Conservation (phyloP, 768 basidiomycete species). For the Calocera cornea region DNA sequence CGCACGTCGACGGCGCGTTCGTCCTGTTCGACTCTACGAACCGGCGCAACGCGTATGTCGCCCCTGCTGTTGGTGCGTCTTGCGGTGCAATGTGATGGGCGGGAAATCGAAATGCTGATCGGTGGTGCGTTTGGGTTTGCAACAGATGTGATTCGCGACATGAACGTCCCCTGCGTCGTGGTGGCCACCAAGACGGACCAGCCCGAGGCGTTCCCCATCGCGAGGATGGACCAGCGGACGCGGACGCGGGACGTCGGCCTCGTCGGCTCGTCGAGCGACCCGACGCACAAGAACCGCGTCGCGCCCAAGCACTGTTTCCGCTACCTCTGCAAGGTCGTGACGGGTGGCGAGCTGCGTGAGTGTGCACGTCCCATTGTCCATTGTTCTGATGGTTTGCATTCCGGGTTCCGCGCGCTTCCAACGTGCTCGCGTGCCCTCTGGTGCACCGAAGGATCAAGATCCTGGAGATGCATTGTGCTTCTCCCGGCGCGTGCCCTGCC, state of each 20-base stretch:
- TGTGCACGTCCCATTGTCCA: neutral
- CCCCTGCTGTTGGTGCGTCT: neutral
- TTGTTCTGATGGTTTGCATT: neutral
- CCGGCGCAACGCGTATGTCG: neutral
- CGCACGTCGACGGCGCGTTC: neutral
- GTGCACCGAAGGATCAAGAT: neutral
- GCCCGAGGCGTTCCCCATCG: neutral
- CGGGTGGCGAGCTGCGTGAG: neutral
- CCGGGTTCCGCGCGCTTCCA: neutral
- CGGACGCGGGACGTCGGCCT: conserved; percentile 2
- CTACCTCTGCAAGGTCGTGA: neutral
- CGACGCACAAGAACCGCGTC: neutral
- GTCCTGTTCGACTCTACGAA: neutral
- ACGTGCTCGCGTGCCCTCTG: neutral
- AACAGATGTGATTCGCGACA: neutral
- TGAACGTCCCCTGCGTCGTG: neutral
- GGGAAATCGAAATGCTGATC: too few species aligned
- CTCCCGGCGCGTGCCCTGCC: too few species aligned
- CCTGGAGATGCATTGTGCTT: too few species aligned
- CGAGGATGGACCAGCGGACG: neutral
- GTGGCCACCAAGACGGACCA: neutral
- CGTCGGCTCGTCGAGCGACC: neutral
- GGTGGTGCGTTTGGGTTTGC: neutral
- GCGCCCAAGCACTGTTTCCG: neutral
- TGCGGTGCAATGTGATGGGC: too few species aligned